Percentiles rank a stretch among this genome's conserved stretches.
Evolutionary conservation across 2,329 filamentous ascomycete genomes (phyloP).

Genomic region (Colletotrichum sansevieriae): DNA sequence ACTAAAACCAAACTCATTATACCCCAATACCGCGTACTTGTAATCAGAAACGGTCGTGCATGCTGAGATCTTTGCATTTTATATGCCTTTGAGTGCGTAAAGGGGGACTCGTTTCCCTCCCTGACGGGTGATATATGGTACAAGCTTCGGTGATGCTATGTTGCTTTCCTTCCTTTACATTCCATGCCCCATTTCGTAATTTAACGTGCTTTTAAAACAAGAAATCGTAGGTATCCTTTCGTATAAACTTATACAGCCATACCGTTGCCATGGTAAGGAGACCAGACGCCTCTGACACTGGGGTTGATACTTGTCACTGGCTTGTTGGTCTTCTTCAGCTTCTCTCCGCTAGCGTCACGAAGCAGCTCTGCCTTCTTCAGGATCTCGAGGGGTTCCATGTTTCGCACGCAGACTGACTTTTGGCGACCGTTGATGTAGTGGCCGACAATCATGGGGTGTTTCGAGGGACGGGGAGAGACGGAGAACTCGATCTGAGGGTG

Average conservation of each 20-base stretch:
- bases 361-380: slow-evolving; percentile 82
- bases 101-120: slow-evolving; percentile 28
- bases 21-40: slow-evolving; percentile 16
- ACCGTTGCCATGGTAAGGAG: slow-evolving; percentile 75
- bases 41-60: not conserved
- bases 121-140: slow-evolving; percentile 33
- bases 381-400: slow-evolving; percentile 84
- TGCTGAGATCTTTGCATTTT: slow-evolving; percentile 19
- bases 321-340: slow-evolving; percentile 74
- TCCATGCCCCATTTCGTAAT: slow-evolving; percentile 23
- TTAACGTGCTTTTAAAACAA: slow-evolving; percentile 29
- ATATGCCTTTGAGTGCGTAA: slow-evolving; percentile 28
- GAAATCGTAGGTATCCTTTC: slow-evolving; percentile 8
- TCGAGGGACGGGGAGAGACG: slow-evolving; percentile 89
- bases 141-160: slow-evolving; percentile 29
- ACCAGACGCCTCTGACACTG: slow-evolving; percentile 79
- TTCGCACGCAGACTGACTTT: slow-evolving; percentile 90
- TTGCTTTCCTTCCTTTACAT: slow-evolving; percentile 23
- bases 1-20: slow-evolving; percentile 30
- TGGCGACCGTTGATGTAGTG: slow-evolving; percentile 92
- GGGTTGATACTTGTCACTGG: slow-evolving; percentile 73
- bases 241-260: slow-evolving; percentile 59
- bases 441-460: slow-evolving; percentile 89
- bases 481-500: slow-evolving; percentile 93
- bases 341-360: slow-evolving; percentile 81